Conservation (phyloP, 2,329 filamentous ascomycete species). For the Periconia sp. region DNA sequence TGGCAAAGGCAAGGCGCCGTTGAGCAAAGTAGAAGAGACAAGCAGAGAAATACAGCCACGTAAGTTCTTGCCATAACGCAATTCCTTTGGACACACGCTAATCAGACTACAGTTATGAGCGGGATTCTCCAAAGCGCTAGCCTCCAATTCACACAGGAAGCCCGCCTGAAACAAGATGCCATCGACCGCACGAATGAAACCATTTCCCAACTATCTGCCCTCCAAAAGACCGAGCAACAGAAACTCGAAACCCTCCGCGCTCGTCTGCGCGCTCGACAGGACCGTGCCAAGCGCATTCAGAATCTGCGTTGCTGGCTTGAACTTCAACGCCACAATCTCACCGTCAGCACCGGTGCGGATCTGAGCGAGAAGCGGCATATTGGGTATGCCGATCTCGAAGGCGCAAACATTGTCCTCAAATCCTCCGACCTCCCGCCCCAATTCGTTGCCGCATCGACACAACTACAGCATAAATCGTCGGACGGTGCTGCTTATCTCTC, state of each 20-base stretch:
- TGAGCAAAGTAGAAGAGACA: slow-evolving; percentile 65
- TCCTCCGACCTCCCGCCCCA: slow-evolving; percentile 30
- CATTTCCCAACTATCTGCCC: slow-evolving; percentile 77
- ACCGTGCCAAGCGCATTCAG: slow-evolving; percentile 67
- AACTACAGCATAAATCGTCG: slow-evolving; percentile 30
- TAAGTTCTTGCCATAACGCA: slow-evolving; percentile 52
- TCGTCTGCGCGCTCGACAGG: slow-evolving; percentile 65
- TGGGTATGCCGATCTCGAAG: slow-evolving; percentile 51
- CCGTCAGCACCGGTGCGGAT: slow-evolving; percentile 43
- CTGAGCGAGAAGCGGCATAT: slow-evolving; percentile 48
- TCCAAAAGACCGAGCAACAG: slow-evolving; percentile 75
- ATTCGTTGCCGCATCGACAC: slow-evolving; percentile 30
- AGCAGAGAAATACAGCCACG: slow-evolving; percentile 78
- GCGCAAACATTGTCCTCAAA: slow-evolving; percentile 31
- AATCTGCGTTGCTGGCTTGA: slow-evolving; percentile 77
- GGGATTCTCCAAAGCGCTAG: slow-evolving; percentile 79
- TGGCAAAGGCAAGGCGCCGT: slow-evolving; percentile 40
- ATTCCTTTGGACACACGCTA: background rate
- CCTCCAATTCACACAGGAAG: slow-evolving; percentile 75
- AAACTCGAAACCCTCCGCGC: slow-evolving; percentile 70
- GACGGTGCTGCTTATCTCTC: slow-evolving; percentile 32
- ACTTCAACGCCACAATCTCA: slow-evolving; percentile 62
- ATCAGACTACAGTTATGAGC: slow-evolving; percentile 63
- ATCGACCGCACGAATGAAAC: slow-evolving; percentile 81
- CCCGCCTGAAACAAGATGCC: slow-evolving; percentile 79